Base-by-base conservation (phyloP, 2,329 filamentous ascomycete species). In the Colletotrichum cuscutae region DNA sequence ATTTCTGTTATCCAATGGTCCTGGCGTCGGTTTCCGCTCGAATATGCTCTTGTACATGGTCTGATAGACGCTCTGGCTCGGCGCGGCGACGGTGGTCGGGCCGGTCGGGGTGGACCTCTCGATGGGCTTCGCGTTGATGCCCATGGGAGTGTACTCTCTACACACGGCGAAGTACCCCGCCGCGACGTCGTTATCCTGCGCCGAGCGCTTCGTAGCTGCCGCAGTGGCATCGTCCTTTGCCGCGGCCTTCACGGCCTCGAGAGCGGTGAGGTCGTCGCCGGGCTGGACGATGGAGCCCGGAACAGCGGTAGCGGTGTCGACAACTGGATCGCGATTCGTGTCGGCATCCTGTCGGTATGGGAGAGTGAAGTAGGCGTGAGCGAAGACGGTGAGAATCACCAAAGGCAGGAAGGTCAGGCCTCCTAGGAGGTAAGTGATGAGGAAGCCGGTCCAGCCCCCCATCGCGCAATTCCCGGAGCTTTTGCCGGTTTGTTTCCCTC, bases 11-110 rank as follows among this genome's bases (percentile, higher is more conserved):
- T 89, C 88, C 68, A 89, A 76, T 2, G 87, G 85, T 1, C 83
- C 82, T 2, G 84, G 76, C 9, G 79, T 77, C 46, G 84, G 87
- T 78, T 93, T 95, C 78, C 96, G 90, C 77, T 98, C 95, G 80
- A 99, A 98, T 74, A 99, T 93, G 81, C 94, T 98, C 80, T 95
- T 89, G 84, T 99, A 99, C 95, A 99, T 98, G 81, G 93, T 93
- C 88, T 98, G 97, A 82, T 98, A 98, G 49, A 99, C 96, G 81
- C 96, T 98, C 69, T 94, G 95, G 79, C 95, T 97, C 69, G 95
- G 93, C 54, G 93, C 87, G 42, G 92, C 90, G 57, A 97, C 91
- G 19, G 93, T 92, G 65, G 89, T 83, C 69, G 93, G 91, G 22
- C 94, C 95, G 13, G 94, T 90, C 6, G 95, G 94, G 0, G 94